phyloP scores from a whole-genome alignment of 2,329 filamentous ascomycete species.

The Epicoccum nigrum region DNA sequence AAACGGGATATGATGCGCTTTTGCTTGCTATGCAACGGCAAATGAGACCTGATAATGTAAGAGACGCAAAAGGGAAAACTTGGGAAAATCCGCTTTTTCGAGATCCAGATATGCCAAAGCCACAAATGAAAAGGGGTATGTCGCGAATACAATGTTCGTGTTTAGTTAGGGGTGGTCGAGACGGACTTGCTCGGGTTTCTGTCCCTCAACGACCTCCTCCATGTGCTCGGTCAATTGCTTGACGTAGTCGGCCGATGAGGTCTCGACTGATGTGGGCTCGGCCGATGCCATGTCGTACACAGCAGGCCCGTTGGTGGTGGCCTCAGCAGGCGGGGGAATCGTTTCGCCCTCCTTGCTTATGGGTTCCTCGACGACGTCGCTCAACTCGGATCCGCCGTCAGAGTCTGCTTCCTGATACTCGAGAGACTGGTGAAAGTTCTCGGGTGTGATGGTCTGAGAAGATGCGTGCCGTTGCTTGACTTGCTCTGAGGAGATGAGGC shows the following conservation, averaged over 20 bases:
- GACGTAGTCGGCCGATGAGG: conserved; percentile 3
- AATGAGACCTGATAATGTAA: background rate
- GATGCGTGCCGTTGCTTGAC: conserved; percentile 46
- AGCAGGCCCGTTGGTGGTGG: background rate
- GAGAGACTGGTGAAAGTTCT: conserved; percentile 33
- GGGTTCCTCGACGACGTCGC: conserved; percentile 42
- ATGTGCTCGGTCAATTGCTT: conserved; percentile 2
- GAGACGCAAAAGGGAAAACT: conserved; percentile 2
- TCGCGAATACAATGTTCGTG: conserved; percentile 6
- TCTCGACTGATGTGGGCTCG: background rate
- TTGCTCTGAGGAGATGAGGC: conserved; percentile 32
- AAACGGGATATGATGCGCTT: conserved; percentile 12
- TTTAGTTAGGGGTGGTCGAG: background rate
- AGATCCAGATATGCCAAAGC: conserved; percentile 15
- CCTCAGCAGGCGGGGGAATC: background rate
- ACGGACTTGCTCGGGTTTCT: background rate
- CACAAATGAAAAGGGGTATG: conserved; percentile 18
- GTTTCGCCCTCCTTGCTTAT: conserved; percentile 13
- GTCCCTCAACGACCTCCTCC: background rate
- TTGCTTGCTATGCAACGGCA: conserved; percentile 22
- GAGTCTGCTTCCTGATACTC: conserved; percentile 31
- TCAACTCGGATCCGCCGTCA: conserved; percentile 39
- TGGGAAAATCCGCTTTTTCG: conserved; percentile 7
- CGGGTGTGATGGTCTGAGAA: conserved; percentile 44
- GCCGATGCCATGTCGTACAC: background rate